phyloP scores from a whole-genome alignment of 1,284 basidiomycete genomes.

The Rhizopogon hawkerae region DNA sequence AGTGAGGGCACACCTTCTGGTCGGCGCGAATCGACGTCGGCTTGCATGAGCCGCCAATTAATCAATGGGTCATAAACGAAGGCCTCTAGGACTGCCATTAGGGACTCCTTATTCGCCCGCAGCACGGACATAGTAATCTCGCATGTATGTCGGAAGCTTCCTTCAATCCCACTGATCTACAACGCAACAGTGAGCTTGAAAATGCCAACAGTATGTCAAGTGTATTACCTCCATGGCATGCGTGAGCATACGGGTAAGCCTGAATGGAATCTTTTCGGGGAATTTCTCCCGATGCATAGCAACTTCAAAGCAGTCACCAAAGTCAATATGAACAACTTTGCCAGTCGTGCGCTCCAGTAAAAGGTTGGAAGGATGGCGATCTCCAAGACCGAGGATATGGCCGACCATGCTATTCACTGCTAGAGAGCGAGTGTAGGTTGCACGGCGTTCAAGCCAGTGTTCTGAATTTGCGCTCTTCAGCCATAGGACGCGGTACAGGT shows the following conservation, averaged over 20 bases:
- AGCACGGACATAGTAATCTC: constrained; percentile 97
- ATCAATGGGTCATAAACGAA: constrained; percentile 88
- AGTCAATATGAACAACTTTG: constrained; percentile 96
- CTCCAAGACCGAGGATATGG: constrained; percentile 96
- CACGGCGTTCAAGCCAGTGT: constrained; percentile 94
- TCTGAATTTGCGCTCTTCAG: constrained; percentile 93
- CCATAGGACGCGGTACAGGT: constrained; percentile 98
- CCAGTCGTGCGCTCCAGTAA: constrained; percentile 90
- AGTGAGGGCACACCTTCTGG: constrained; percentile 42
- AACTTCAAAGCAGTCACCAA: constrained; percentile 92
- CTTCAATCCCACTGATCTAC: constrained; percentile 93
- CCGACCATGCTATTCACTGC: constrained; percentile 97
- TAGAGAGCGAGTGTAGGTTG: constrained; percentile 94
- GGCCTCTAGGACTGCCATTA: constrained; percentile 96
- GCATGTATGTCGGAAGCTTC: constrained; percentile 92
- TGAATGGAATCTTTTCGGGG: constrained; percentile 98
- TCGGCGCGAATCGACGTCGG: constrained; percentile 55
- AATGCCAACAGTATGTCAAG: constrained; percentile 1
- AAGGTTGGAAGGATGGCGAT: constrained; percentile 95
- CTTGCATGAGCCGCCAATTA: constrained; percentile 80
- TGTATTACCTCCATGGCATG: constrained; percentile 93
- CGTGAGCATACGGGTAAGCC: constrained; percentile 95
- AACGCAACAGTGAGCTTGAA: constrained; percentile 12
- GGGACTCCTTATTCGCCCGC: constrained; percentile 93
- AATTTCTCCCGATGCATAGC: constrained; percentile 97